These are phyloP conservation scores for Salvia hispanica DNA, from an alignment of 257 asterid genomes.

Conservation along the genomic window DNA sequence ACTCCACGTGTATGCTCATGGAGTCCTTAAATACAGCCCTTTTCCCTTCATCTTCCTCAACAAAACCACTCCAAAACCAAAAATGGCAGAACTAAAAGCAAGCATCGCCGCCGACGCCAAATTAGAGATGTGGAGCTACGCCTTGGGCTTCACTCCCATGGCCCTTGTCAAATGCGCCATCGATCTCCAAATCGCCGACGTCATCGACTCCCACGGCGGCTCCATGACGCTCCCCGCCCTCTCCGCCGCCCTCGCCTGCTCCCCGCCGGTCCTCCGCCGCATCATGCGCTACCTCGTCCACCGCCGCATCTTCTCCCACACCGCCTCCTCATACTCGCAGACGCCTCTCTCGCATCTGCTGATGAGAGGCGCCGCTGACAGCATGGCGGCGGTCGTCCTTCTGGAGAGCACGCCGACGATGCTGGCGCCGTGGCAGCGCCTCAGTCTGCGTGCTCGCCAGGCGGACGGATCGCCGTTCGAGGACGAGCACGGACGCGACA, in stretches of 20 bases:
- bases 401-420: constrained; percentile 56
- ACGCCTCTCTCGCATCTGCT: constrained; percentile 59
- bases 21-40: too few species aligned
- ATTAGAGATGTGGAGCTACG: constrained; percentile 56
- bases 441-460: constrained; percentile 30
- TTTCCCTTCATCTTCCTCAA: too few species aligned
- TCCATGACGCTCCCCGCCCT: constrained; percentile 46
- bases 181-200: constrained; percentile 66
- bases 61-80: too few species aligned
- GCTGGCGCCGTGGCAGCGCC: constrained; percentile 67
- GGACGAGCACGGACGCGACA: constrained; percentile 44
- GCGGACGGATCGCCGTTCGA: constrained; percentile 35
- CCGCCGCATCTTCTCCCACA: constrained; percentile 48
- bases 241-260: constrained; percentile 52
- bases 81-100: too few species aligned
- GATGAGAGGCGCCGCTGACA: constrained; percentile 30
- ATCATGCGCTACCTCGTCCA: constrained; percentile 61
- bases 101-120: constrained; percentile 25
- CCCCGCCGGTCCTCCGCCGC: constrained; percentile 54
- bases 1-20: too few species aligned
- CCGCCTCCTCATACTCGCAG: constrained; percentile 35
- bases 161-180: constrained; percentile 72
- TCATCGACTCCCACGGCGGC: constrained; percentile 48
- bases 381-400: constrained; percentile 48
- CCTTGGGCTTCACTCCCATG: constrained; percentile 59